Base-by-base conservation (phyloP, 2,329 filamentous ascomycete genomes). In the Cladosporium colombiae region DNA sequence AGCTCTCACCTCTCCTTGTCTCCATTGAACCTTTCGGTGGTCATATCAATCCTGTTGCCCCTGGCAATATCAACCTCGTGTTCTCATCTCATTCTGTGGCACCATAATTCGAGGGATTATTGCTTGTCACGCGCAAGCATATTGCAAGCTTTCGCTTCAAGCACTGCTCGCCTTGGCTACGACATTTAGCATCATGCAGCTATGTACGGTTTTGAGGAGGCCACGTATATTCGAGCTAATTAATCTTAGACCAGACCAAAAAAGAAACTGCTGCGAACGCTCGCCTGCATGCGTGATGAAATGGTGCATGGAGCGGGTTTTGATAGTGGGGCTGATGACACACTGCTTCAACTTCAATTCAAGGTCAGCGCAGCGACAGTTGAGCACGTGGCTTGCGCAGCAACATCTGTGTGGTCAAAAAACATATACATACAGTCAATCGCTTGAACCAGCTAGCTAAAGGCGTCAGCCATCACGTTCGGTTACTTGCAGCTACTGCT, bases 271-370 rank as follows among this genome's bases (percentile, higher is more conserved):
- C 18, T 44, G 18, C 37, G 14, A 31, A 21, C 16, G 35, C 35
- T 18, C 16, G 14, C 25, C 50, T 53, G 50, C 50, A 31, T 27
- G 50, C 11, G 50, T 53, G 50, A 53, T 53, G 50, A 53, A 27
- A 53, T n/a, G 14, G 23, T 11, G 53, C 53, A 57, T 23, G 33
- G 5, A 35, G 53, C 21, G n/a, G 25, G 21, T n/a, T 56, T n/a
- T 37, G n/a, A 25, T n/a, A 10, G 53, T 57, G 53, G 53, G 53
- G 53, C 33, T n/a, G 53, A 57, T 57, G 53, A 57, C 53, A 57
- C 53, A 57, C 53, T 57, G 35, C 53, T 33, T 23, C 53, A 37
- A 57, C 50, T 53, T 53, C 31, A 33, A 33, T n/a, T n/a, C n/a
- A n/a, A n/a, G n/a, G n/a, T n/a, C n/a, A 10, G 10, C 11, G 31